phyloP scores from a whole-genome alignment of 306 rosid genomes.

The Datisca glomerata region DNA sequence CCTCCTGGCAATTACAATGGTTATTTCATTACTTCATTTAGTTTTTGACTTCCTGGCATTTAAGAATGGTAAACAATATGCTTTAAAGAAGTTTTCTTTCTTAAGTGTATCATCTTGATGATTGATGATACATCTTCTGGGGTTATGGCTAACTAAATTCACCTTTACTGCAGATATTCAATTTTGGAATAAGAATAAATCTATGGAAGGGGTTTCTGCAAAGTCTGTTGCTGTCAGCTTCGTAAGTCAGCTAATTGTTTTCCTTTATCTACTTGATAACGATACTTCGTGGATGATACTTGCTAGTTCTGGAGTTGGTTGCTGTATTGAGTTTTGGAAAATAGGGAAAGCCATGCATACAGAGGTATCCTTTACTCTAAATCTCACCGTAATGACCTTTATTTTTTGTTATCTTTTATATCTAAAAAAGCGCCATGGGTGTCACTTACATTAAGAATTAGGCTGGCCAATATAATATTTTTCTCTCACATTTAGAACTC shows the following conservation, averaged over 20 bases:
- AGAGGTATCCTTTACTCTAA: conserved; percentile 70
- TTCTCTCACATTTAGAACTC: no score
- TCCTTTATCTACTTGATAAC: conserved; percentile 89
- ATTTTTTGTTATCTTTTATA: no score
- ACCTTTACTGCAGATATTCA: conserved; percentile 66
- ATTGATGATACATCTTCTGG: not conserved
- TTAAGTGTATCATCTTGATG: not conserved
- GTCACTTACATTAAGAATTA: no score
- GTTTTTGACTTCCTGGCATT: conserved; percentile 95
- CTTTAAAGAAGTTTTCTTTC: not conserved
- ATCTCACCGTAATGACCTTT: no score
- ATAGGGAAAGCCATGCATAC: conserved; percentile 98
- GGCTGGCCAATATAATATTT: no score
- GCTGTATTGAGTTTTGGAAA: conserved; percentile 94
- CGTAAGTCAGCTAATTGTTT: conserved; percentile 71
- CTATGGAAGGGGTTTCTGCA: conserved; percentile 99
- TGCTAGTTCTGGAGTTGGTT: conserved; percentile 89
- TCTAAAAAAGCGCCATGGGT: no score
- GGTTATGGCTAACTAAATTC: conserved; percentile 2
- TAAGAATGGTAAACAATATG: conserved; percentile 66
- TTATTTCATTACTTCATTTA: conserved; percentile 86
- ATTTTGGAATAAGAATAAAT: conserved; percentile 98
- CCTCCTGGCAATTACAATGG: conserved; percentile 83
- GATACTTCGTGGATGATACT: conserved; percentile 99
- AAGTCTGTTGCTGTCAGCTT: conserved; percentile 96